Conservation (phyloP, 257 asterid genomes). For the Apocynum venetum region DNA sequence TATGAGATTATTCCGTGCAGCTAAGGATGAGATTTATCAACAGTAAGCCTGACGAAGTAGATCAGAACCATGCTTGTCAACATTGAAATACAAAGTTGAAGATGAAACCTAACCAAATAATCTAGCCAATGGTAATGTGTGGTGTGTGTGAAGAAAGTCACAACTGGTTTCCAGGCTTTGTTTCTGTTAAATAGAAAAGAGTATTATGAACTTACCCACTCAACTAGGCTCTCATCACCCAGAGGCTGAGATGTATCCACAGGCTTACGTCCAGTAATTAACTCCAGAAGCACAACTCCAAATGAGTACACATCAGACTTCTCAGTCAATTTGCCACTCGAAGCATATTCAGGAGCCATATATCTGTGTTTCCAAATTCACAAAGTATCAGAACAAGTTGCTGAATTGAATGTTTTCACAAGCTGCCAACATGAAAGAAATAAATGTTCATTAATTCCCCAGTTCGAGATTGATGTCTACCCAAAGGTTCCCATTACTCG, state of each 20-base stretch:
- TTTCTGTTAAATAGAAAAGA: not conserved
- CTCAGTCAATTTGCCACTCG: constrained; percentile 86
- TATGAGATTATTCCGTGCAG: not conserved
- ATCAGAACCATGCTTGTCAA: constrained; percentile 4
- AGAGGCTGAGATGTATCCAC: constrained; percentile 86
- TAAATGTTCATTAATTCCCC: not conserved
- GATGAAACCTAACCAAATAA: not conserved
- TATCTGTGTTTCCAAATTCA: constrained; percentile 43
- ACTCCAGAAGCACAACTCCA: constrained; percentile 88
- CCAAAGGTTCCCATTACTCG: constrained; percentile 96
- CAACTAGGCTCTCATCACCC: constrained; percentile 94
- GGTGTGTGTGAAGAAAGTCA: not conserved
- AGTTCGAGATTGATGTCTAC: constrained; percentile 33
- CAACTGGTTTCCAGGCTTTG: not conserved
- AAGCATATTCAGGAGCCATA: constrained; percentile 97
- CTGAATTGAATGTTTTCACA: not conserved
- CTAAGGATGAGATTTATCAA: not conserved
- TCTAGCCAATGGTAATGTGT: not conserved
- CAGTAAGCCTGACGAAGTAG: not conserved
- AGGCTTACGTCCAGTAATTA: constrained; percentile 81
- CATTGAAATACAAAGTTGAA: constrained; percentile 3
- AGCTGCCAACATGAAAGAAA: not conserved
- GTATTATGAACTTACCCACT: constrained; percentile 59
- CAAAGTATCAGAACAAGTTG: not conserved
- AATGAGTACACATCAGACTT: constrained; percentile 77